Evolutionary conservation across 495 filamentous ascomycete genomes (phyloP), one percentile per base, ranked within the genome.

Genomic region (Podospora fimiseda): DNA sequence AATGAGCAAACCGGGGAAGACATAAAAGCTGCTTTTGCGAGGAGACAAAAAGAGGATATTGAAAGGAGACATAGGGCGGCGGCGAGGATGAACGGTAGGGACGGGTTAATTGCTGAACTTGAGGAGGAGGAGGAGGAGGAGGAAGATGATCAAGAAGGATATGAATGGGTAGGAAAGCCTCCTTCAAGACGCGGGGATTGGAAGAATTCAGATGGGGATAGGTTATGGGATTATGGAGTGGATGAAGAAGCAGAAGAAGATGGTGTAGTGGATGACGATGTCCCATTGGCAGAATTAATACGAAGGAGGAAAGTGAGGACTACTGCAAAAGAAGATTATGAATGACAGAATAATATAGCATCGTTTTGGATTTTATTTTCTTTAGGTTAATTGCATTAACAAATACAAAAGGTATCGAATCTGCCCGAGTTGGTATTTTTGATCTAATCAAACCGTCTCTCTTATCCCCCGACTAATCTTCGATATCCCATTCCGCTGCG

Each of bases 191-290:
- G n/a, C n/a, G n/a, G n/a, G n/a, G 77, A 70, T 6, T 97, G 93
- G 93, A 80, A 74, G 4, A 92, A 95, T 57, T 77, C 82, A 0
- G 91, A 96, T 39, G 93, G 93, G 3, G 90, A 96, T 59, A 74
- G 83, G 8, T 73, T 97, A 30, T 75, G 82, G 40, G 93, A 98
- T 63, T 98, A 90, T 66, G 93, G 93, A 1, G 88, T 96, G 0
- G 90, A 95, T 58, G 88, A 89, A 58, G 88, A 90, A 8, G 80
- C 74, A 8, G 88, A 94, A 60, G 84, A 83, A 53, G 84, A 87
- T 5, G 55, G 43, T 9, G 44, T 50, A 1, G 63, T 59, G 11
- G 75, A 92, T 52, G 89, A 94, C 50, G 85, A 95, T 62, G 74
- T 95, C 6, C 91, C 90, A 0, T 63, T 96, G 37, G 86, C 75